Base-by-base conservation (phyloP, 441 rosid species). In the Pelargonium cotyledonis region DNA sequence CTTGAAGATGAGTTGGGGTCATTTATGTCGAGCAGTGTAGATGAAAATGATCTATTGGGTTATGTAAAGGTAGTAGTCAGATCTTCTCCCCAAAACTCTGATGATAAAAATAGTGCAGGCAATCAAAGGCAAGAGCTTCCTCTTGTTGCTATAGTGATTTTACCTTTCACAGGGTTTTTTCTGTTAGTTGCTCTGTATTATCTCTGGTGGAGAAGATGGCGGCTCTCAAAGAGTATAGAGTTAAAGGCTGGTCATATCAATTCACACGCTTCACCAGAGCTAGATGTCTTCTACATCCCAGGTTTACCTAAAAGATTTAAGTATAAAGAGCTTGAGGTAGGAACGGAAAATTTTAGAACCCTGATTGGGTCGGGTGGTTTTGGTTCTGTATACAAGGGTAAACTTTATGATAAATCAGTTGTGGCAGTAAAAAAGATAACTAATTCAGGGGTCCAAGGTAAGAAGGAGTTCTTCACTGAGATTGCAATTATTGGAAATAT, bases 341-440 rank as follows among this genome's bases (percentile, higher is more conserved):
- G 96, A 8, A 92, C 96, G 5, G 90, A 86, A 58, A 81, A 83
- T 76, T 92, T 92, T 70, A 84, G 80, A 74, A 66, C 73, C 71
- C 84, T 70, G 60, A 89, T 92, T 46, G 98, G 98, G 31, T 81
- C 89, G 8, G 96, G 98, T 1, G 98, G 98, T 12, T 92, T 92
- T 8, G 96, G 95, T 2, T 26, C 88, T 57, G 98, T 92, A 0
- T 92, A 85, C 82, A 90, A 80, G 75, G 98, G 95, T 73, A 74
- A 68, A 5, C 84, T 92, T 21, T 72, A 72, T 4, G 96, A 92
- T 70, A 77, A 83, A 76, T 80, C 95, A 12, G 72, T 80, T 0
- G 87, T 90, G 9, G 96, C 96, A 0, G 95, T 92, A 69, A 92
- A 92, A 85, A 87, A 82, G 83, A 88, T 92, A 60, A 84, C 85